A percentile compares a stretch with the other conserved stretches of the same genome.
Conservation (phyloP, 495 filamentous ascomycete species). For the Podospora australis region DNA sequence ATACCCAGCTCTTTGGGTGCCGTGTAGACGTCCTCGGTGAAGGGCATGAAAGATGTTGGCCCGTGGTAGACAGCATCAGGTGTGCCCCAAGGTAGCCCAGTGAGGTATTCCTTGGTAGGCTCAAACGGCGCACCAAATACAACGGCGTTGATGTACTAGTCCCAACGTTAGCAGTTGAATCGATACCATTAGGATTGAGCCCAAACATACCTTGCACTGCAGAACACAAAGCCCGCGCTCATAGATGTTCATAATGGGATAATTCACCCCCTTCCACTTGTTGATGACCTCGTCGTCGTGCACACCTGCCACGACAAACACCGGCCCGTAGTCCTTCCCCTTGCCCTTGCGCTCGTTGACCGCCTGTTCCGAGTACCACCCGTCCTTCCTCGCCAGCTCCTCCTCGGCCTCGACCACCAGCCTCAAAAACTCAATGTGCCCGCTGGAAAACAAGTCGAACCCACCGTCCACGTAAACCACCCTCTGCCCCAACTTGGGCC, state of each 20-base stretch:
- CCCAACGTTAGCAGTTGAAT: conserved; percentile 3
- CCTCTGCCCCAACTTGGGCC: conserved; percentile 66
- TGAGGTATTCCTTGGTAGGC: conserved; percentile 68
- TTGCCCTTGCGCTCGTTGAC: conserved; percentile 54
- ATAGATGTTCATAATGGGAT: conserved; percentile 98
- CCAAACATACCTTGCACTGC: conserved; percentile 69
- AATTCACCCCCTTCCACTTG: conserved; percentile 91
- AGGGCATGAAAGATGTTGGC: conserved; percentile 82
- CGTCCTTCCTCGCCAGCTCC: conserved; percentile 51
- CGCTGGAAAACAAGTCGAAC: conserved; percentile 94
- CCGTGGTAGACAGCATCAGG: conserved; percentile 90
- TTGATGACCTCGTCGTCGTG: conserved; percentile 95
- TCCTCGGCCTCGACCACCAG: conserved; percentile 67
- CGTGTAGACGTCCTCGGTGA: conserved; percentile 78
- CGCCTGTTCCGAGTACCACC: conserved; percentile 66
- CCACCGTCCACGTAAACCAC: conserved; percentile 94
- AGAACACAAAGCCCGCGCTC: conserved; percentile 93
- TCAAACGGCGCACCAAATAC: conserved; percentile 85
- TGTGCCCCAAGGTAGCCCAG: conserved; percentile 63
- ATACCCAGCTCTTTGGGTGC: conserved; percentile 73
- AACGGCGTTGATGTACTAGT: conserved; percentile 76
- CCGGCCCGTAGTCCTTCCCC: conserved; percentile 67
- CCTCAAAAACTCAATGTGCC: conserved; percentile 90
- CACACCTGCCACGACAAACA: conserved; percentile 83
- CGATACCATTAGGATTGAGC: not conserved